Evolutionary conservation across 2,329 filamentous ascomycete species (phyloP).

Genomic region (Ceratocystis papillata): DNA sequence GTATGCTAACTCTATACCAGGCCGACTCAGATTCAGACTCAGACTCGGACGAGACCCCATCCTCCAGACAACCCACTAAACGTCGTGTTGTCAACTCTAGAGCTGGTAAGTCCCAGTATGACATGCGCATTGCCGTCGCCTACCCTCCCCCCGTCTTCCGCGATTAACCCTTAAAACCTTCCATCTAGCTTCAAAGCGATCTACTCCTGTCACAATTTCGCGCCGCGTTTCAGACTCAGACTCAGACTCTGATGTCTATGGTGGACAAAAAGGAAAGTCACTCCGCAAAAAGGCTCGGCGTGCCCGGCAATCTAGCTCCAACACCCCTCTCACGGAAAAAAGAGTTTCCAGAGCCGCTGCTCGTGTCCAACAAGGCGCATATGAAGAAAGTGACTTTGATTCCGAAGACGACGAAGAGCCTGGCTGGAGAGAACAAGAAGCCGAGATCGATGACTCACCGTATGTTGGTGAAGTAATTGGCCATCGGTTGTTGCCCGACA

Average conservation of each 20-base stretch:
- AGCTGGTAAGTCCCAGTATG: constrained; percentile 42
- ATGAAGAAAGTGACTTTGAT: constrained; percentile 56
- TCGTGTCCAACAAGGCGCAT: constrained; percentile 52
- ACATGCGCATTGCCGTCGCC: constrained; percentile 14
- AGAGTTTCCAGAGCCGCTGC: constrained; percentile 86
- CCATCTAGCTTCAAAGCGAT: constrained; percentile 47
- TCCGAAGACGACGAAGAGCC: constrained; percentile 48
- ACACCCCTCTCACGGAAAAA: constrained; percentile 64
- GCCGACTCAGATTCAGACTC: constrained; percentile 42
- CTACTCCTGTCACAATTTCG: constrained; percentile 37
- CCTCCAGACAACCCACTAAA: constrained; percentile 51
- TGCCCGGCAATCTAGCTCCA: constrained; percentile 56
- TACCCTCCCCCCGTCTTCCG: constrained; percentile 21
- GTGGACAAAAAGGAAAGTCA: constrained; percentile 59
- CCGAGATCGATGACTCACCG: constrained; percentile 65
- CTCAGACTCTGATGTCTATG: constrained; percentile 68
- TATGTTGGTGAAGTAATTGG: constrained; percentile 88
- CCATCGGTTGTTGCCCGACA: constrained; percentile 64
- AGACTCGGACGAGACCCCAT: constrained; percentile 56
- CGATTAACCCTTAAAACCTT: constrained; percentile 22
- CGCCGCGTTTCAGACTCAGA: constrained; percentile 51
- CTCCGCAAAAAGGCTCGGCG: constrained; percentile 67
- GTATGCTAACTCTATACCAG: constrained; percentile 30
- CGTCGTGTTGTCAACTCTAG: constrained; percentile 56
- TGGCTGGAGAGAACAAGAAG: constrained; percentile 53